These are phyloP conservation scores for Thecaphora thlaspeos DNA, from an alignment of 1,284 basidiomycete species.

Conservation along the genomic window DNA sequence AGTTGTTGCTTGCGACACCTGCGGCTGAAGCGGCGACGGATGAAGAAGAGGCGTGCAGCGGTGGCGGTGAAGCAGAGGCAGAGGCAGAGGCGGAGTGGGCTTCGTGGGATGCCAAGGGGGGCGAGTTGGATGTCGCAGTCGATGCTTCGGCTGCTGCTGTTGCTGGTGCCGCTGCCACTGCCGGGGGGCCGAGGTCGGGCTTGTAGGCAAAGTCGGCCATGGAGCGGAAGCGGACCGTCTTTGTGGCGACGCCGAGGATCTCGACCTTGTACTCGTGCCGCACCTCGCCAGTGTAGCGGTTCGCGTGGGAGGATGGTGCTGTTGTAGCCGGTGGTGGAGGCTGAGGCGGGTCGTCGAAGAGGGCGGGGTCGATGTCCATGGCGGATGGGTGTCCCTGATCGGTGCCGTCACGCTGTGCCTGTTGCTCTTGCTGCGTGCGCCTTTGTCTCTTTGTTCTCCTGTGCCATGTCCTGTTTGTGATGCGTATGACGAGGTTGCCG, in stretches of 20 bases:
- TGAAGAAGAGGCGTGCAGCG: neutral
- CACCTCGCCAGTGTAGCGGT: slow-evolving; percentile 36
- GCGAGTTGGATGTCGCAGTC: too few species aligned
- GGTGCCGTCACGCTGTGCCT: neutral
- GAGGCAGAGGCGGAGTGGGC: neutral
- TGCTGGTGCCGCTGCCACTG: too few species aligned
- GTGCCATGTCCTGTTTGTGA: slow-evolving; percentile 39
- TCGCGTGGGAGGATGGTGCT: neutral
- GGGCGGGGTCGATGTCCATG: slow-evolving; percentile 14
- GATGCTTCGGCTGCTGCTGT: too few species aligned
- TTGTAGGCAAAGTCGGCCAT: slow-evolving; percentile 54
- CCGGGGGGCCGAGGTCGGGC: slow-evolving; percentile 17
- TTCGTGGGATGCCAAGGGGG: too few species aligned
- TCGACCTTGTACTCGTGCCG: slow-evolving; percentile 70
- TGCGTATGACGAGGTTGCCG: slow-evolving; percentile 31
- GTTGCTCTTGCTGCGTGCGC: neutral
- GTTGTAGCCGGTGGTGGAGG: neutral
- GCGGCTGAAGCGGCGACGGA: too few species aligned
- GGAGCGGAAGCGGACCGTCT: slow-evolving; percentile 78
- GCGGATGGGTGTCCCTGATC: neutral
- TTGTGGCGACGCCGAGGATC: slow-evolving; percentile 72
- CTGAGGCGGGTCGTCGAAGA: slow-evolving; percentile 2
- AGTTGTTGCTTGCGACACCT: too few species aligned
- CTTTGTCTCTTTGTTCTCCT: slow-evolving; percentile 27
- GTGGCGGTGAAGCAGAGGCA: neutral